These are phyloP conservation scores for Soucietia sequanensis DNA, from an alignment of 805 yeast species.

Conservation along the genomic window DNA sequence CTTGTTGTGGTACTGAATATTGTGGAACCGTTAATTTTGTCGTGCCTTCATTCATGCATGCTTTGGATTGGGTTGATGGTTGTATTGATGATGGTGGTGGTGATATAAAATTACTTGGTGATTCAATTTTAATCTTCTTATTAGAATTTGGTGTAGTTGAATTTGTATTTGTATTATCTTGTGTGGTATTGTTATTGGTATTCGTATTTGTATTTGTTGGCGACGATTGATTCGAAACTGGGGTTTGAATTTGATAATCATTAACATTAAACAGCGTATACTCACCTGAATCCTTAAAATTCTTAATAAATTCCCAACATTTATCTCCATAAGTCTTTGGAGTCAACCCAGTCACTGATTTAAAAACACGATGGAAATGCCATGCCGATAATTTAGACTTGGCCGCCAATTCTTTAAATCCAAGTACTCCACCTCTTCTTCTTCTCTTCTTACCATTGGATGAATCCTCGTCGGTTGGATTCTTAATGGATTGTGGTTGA, in stretches of 20 bases:
- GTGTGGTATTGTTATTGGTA: too few species aligned
- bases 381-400: slow-evolving; percentile 82
- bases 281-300: slow-evolving; percentile 18
- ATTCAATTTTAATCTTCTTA: too few species aligned
- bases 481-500: slow-evolving; percentile 19
- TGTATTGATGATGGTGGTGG: too few species aligned
- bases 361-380: slow-evolving; percentile 92
- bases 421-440: slow-evolving; percentile 76
- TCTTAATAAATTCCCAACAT: slow-evolving; percentile 61
- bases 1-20: slow-evolving; percentile 9
- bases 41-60: too few species aligned
- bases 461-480: slow-evolving; percentile 16
- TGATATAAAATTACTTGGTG: too few species aligned
- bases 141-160: too few species aligned
- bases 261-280: slow-evolving; percentile 2
- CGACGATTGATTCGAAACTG: too few species aligned
- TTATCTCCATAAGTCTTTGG: slow-evolving; percentile 88
- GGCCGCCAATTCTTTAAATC: slow-evolving; percentile 84
- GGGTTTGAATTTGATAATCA: neutral
- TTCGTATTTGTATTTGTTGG: too few species aligned
- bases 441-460: slow-evolving; percentile 36
- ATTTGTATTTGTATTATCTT: too few species aligned
- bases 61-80: too few species aligned
- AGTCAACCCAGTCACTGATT: slow-evolving; percentile 80
- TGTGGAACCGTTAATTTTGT: too few species aligned